phyloP scores from a whole-genome alignment of 805 yeast genomes.

The Novakomyces olei region DNA sequence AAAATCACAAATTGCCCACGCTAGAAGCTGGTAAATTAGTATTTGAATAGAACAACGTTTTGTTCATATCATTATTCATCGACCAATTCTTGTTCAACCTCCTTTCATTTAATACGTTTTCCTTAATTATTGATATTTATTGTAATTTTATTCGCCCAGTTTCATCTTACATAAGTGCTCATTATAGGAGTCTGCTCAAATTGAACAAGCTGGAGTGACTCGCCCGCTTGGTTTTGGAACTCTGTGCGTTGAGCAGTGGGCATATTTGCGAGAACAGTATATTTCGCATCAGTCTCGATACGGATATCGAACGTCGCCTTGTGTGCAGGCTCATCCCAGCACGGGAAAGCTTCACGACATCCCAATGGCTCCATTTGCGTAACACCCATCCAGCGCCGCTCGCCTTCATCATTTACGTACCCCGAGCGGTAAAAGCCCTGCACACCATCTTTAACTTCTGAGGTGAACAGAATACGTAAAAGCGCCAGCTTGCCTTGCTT shows the following conservation, averaged over 20 bases:
- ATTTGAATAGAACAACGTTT: neutral
- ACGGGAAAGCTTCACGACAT: slow-evolving; percentile 59
- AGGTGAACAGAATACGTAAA: slow-evolving; percentile 32
- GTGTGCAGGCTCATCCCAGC: slow-evolving; percentile 48
- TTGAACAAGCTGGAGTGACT: slow-evolving; percentile 24
- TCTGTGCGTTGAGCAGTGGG: slow-evolving; percentile 24
- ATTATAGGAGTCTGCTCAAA: slow-evolving; percentile 48
- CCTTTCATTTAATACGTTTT: too few relatives aligned
- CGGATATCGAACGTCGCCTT: slow-evolving; percentile 44
- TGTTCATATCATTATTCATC: too few relatives aligned
- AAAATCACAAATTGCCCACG: slow-evolving; percentile 50
- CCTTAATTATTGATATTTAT: too few relatives aligned
- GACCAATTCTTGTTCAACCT: too few relatives aligned
- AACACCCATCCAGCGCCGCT: slow-evolving; percentile 35
- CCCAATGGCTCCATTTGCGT: slow-evolving; percentile 61
- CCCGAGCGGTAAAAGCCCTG: slow-evolving; percentile 57
- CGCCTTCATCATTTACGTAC: slow-evolving; percentile 32
- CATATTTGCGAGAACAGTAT: slow-evolving; percentile 48
- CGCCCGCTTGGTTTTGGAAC: slow-evolving; percentile 18
- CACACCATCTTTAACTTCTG: slow-evolving; percentile 42
- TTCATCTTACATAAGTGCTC: slow-evolving; percentile 41
- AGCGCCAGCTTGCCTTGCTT: too few relatives aligned
- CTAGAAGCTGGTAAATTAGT: too few relatives aligned
- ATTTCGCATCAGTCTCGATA: slow-evolving; percentile 28
- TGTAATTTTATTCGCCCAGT: too few relatives aligned